These are phyloP conservation scores for Zalerion maritima DNA, from an alignment of 495 filamentous ascomycete species.

Conservation along the genomic window DNA sequence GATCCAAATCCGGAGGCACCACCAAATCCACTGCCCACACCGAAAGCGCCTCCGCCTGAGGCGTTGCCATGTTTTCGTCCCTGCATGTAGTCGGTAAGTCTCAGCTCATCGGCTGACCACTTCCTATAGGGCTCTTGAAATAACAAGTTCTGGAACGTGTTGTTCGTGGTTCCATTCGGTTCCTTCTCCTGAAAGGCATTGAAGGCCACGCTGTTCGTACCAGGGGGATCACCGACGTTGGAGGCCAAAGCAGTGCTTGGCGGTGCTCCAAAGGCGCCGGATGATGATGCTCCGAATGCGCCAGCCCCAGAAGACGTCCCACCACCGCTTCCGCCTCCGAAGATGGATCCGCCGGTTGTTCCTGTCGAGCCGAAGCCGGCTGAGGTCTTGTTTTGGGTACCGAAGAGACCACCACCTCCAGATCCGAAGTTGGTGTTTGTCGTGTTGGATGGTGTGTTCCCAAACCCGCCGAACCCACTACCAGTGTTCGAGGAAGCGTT, in stretches of 20 bases:
- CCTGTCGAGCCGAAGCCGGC: constrained; percentile 17
- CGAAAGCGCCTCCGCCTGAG: constrained; percentile 74
- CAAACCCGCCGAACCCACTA: constrained; percentile 43
- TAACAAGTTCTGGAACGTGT: constrained; percentile 74
- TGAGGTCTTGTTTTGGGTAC: constrained; percentile 7
- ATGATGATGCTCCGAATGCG: constrained; percentile 1
- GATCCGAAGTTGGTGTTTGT: constrained; percentile 19
- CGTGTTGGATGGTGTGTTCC: no score
- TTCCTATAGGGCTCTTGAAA: constrained; percentile 79
- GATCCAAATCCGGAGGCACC: constrained; percentile 29
- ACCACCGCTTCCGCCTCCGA: constrained; percentile 20
- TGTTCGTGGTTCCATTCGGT: constrained; percentile 30
- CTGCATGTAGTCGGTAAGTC: constrained; percentile 77
- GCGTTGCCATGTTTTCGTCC: constrained; percentile 69
- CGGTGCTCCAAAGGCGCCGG: constrained; percentile 34
- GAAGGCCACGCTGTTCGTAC: constrained; percentile 63
- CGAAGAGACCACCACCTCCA: constrained; percentile 10
- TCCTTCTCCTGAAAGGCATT: constrained; percentile 73
- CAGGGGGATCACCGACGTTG: constrained; percentile 36
- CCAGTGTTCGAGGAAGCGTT: constrained; percentile 29
- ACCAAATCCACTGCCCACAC: constrained; percentile 46
- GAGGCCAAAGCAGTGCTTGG: constrained; percentile 23
- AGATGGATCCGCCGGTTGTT: constrained; percentile 20
- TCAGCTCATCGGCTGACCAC: constrained; percentile 80
- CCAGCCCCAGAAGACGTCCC: constrained; percentile 1